Evolutionary conservation across 257 asterid species (phyloP).

Genomic region (Solanum sejunctum): DNA sequence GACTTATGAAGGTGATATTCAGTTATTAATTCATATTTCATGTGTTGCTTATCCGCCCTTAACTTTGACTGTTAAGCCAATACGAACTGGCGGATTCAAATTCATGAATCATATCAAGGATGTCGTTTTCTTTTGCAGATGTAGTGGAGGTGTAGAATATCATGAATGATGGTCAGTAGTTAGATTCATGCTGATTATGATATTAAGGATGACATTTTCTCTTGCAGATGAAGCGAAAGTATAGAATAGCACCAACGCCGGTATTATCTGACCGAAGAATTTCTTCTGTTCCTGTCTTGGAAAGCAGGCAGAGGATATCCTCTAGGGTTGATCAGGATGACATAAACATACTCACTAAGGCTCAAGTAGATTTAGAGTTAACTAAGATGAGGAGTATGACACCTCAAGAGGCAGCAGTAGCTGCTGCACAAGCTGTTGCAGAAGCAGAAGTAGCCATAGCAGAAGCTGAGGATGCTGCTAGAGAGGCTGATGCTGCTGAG

Average conservation of each 20-base stretch:
- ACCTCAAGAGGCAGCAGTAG: conserved; percentile 77
- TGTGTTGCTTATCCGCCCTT: neutral
- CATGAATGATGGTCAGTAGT: neutral
- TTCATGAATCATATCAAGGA: neutral
- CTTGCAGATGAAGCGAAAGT: conserved; percentile 46
- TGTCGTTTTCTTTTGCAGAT: too few species aligned
- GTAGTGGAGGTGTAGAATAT: too few species aligned
- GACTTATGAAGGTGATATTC: conserved; percentile 58
- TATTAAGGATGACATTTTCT: neutral
- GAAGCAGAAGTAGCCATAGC: conserved; percentile 96
- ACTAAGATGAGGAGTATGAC: conserved; percentile 63
- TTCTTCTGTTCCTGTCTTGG: conserved; percentile 24
- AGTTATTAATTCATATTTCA: neutral
- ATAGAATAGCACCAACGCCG: conserved; percentile 42
- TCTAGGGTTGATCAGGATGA: conserved; percentile 37
- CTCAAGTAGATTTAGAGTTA: conserved; percentile 61
- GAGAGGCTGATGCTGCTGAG: conserved; percentile 87
- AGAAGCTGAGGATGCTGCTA: conserved; percentile 93
- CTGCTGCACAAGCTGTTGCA: conserved; percentile 95
- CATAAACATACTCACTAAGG: conserved; percentile 26
- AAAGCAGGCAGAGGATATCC: conserved; percentile 37
- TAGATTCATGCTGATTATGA: neutral
- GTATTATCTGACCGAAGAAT: conserved; percentile 41
- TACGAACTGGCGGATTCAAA: neutral
- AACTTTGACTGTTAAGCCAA: neutral